A percentile compares a stretch with the other conserved stretches of the same genome.
These are phyloP conservation scores for Gracilaria domingensis DNA, from an alignment of 23 red algal genomes.

Conservation along the genomic window DNA sequence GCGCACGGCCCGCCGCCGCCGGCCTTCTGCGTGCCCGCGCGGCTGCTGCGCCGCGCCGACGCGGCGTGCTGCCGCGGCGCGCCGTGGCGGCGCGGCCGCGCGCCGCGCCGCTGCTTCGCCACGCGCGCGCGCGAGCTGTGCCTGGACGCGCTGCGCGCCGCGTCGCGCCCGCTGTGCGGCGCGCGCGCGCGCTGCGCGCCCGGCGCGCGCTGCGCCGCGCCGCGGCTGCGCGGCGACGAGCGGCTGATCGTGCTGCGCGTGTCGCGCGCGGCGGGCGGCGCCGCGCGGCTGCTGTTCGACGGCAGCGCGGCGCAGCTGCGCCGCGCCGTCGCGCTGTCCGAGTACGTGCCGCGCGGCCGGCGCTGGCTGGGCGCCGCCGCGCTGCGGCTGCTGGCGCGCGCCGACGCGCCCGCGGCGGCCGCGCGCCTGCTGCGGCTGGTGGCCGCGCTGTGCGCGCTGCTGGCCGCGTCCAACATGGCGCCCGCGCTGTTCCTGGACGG, in stretches of 20 bases:
- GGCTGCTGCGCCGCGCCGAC: not conserved
- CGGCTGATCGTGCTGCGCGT: conserved; percentile 54
- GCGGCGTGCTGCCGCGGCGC: not conserved
- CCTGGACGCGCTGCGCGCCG: conserved; percentile 6
- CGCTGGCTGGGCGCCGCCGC: not conserved
- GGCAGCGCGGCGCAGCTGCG: conserved; percentile 35
- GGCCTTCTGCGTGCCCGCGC: conserved; percentile 63
- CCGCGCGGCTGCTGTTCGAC: conserved; percentile 58
- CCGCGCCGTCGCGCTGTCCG: conserved; percentile 45
- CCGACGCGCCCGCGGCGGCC: conserved; percentile 40
- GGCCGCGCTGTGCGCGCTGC: conserved; percentile 47
- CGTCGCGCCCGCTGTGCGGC: conserved; percentile 12
- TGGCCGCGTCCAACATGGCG: conserved; percentile 78
- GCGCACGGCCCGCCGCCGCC: not conserved
- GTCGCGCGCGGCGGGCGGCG: not conserved
- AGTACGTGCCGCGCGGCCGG: conserved; percentile 61
- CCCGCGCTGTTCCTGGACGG: conserved; percentile 77
- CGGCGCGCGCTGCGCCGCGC: not conserved
- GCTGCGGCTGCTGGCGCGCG: not conserved
- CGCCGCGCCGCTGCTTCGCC: not conserved
- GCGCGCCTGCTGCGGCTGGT: conserved; percentile 49
- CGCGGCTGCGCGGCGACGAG: conserved; percentile 23
- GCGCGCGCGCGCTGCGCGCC: not conserved
- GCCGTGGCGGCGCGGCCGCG: not conserved
- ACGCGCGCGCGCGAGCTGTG: not conserved